Percentiles rank a stretch among this genome's conserved stretches.
Conservation (phyloP, 148 eudicot genomes). For the Tetragonia tetragonoides region DNA sequence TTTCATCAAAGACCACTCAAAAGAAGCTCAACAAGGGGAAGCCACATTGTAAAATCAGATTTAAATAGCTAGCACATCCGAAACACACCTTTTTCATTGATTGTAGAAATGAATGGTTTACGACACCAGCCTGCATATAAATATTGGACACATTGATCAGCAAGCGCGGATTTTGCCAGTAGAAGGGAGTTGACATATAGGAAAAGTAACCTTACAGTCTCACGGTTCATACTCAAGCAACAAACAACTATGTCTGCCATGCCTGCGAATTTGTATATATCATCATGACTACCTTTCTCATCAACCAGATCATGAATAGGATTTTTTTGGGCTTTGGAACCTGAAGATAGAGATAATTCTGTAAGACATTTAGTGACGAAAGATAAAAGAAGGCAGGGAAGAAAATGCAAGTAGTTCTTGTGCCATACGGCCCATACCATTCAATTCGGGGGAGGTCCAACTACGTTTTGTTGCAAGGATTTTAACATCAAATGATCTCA, state of each 20-base stretch:
- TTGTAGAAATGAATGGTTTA: conserved; percentile 64
- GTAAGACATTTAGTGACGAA: not conserved
- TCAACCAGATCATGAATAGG: conserved; percentile 57
- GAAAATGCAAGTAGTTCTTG: no score
- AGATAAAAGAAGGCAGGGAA: not conserved
- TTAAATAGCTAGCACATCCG: no score
- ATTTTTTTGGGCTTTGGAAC: conserved; percentile 26
- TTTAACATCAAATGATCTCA: conserved; percentile 85
- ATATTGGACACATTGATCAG: conserved; percentile 17
- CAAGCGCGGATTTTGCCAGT: not conserved
- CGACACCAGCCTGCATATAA: conserved; percentile 64
- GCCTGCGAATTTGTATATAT: conserved; percentile 68
- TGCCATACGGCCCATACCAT: conserved; percentile 33
- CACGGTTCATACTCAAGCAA: conserved; percentile 75
- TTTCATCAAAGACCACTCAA: conserved; percentile 3
- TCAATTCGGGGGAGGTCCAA: conserved; percentile 45
- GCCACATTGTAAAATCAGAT: not conserved
- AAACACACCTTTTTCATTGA: conserved; percentile 87
- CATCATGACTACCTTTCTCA: conserved; percentile 76
- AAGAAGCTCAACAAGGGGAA: not conserved
- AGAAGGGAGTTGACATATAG: conserved; percentile 4
- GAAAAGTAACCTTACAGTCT: conserved; percentile 53
- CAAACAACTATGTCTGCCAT: conserved; percentile 84
- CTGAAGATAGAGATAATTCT: conserved; percentile 21
- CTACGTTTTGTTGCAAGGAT: conserved; percentile 90